Base-by-base conservation (phyloP, 768 basidiomycete species). In the Naganishia vaughanmartiniae region DNA sequence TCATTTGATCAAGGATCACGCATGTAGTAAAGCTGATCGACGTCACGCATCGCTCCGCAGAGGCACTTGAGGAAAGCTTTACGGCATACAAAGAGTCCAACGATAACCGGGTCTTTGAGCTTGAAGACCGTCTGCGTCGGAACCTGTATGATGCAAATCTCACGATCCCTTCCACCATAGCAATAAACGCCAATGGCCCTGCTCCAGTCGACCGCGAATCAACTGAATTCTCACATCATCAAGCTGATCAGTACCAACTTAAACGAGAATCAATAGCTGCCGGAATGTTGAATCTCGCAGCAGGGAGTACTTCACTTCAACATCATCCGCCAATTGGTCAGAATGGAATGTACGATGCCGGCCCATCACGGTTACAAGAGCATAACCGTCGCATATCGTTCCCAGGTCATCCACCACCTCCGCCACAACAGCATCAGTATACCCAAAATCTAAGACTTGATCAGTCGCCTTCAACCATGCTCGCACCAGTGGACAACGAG, bases 31-130 rank as follows among this genome's bases (percentile, higher is more conserved):
- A 14, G 33, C 4, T 57, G 17, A 46, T 56, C 46, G 12, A 4
- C 55, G 7, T 14, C 4, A 15, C 9, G 19, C 28, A 4, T 31
- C 19, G 15, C 30, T 34, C 14, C 39, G 5, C 55, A 69, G 68
- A 69, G 33, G 51, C 68, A 0, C 45, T 69, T 24, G 68, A 69
- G 34, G 45, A 46, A 30, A 58, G 36, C 45, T 69, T 69, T 15
- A 15, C 56, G 14, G 45, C 56, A 24, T 69, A 69, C 57, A 30
- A 30, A 54, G 17, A 51, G 33, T 48, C 33, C 15, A 69, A 48
- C 12, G 78, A 78, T 55, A 48, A 65, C 17, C 75, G 75, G 1
- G 53, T 80, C 33, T 60, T 70, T 6, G 71, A 75, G 5, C 79
- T 78, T 15, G 76, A 78, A 33, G 63, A 67, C 21, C 70, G 74